A percentile compares a stretch with the other conserved stretches of the same genome.
Conservation (phyloP, 495 filamentous ascomycete genomes). For the Aspergillus nidulans region DNA sequence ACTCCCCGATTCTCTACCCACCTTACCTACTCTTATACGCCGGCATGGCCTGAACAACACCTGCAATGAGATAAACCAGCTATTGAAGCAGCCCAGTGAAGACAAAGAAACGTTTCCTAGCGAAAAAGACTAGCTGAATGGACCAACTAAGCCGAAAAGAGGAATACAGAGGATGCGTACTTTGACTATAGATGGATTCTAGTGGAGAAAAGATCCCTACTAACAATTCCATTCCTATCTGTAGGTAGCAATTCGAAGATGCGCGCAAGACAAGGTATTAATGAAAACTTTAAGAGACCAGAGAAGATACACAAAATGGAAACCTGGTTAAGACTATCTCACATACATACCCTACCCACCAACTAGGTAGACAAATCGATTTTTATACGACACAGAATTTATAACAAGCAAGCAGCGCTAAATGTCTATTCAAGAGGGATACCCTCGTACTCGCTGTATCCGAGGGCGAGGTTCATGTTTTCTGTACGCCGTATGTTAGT, state of each 20-base stretch:
- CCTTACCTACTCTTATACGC: no score
- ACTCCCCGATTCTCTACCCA: no score
- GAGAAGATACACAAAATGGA: background rate
- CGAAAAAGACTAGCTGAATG: background rate
- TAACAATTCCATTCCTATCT: conserved; percentile 12
- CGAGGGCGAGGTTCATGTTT: conserved; percentile 95
- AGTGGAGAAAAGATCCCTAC: conserved; percentile 17
- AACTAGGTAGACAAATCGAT: conserved; percentile 13
- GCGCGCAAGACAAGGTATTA: conserved; percentile 34
- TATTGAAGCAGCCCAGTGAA: no score
- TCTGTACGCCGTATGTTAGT: conserved; percentile 44
- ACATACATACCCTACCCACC: conserved; percentile 24
- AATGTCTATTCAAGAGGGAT: conserved; percentile 63
- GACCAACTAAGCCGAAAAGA: background rate
- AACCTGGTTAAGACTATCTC: conserved; percentile 10
- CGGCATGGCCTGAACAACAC: no score
- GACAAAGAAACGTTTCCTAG: no score
- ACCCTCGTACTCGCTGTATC: conserved; percentile 89
- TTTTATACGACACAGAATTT: conserved; percentile 15
- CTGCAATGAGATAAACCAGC: no score
- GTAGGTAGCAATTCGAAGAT: conserved; percentile 28
- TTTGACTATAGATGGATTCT: conserved; percentile 23
- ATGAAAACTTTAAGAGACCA: conserved; percentile 19
- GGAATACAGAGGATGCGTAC: no score
- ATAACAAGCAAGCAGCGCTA: conserved; percentile 4